phyloP scores from a whole-genome alignment of 202 grass and related monocot species.

The Dendrocalamus latiflorus region DNA sequence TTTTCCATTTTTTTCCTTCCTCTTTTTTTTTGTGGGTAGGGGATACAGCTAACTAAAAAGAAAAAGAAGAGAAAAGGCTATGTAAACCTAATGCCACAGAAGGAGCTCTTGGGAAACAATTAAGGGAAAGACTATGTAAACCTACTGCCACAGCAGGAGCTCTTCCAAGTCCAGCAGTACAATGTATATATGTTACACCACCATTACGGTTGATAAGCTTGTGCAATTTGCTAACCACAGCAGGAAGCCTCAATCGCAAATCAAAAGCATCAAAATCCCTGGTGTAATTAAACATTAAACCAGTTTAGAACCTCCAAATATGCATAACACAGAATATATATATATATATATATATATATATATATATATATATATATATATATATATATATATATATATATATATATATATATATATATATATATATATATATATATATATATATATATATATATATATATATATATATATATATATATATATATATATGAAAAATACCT shows the following conservation, averaged over 20 bases:
- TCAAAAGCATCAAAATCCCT: conserved; percentile 99
- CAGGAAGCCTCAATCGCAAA: conserved; percentile 96
- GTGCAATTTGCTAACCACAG: conserved; percentile 88
- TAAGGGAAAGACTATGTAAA: conserved; percentile 19
- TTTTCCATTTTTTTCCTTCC: not conserved
- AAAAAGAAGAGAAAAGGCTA: not conserved
- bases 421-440: too few relatives aligned
- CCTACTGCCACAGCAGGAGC: conserved; percentile 90
- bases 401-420: too few relatives aligned
- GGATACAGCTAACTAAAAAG: not conserved
- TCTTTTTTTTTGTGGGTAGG: not conserved
- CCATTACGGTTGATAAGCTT: conserved; percentile 69
- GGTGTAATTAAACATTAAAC: conserved; percentile 28
- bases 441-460: too few relatives aligned
- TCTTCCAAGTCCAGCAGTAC: conserved; percentile 97
- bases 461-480: too few relatives aligned
- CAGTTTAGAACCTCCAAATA: conserved; percentile 11
- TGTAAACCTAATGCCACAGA: conserved; percentile 27
- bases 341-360: too few relatives aligned
- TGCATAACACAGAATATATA: too few relatives aligned
- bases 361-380: too few relatives aligned
- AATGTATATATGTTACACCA: conserved; percentile 95
- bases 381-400: too few relatives aligned
- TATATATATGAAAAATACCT: too few relatives aligned
- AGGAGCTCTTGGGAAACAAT: conserved; percentile 27